A percentile compares a stretch with the other conserved stretches of the same genome.
phyloP scores from a whole-genome alignment of 768 basidiomycete genomes.

The Polyporus arcularius region DNA sequence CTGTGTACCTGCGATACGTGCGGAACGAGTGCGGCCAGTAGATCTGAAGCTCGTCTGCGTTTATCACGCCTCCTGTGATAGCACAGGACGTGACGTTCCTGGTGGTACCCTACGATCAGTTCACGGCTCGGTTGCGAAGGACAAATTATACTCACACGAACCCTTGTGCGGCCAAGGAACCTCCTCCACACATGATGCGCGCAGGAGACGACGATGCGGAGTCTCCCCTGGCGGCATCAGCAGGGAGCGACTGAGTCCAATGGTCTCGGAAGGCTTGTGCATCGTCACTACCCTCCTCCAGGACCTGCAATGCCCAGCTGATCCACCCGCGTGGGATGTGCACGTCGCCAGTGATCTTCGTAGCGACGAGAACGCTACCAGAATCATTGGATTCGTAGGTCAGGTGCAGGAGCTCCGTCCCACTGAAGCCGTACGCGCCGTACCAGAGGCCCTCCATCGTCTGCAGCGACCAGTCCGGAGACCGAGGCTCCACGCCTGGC shows the following conservation, averaged over 20 bases:
- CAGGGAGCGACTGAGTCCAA: neutral
- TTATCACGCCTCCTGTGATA: constrained; percentile 10
- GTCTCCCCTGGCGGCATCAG: neutral
- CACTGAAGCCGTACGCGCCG: constrained; percentile 16
- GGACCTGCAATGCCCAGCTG: constrained; percentile 14
- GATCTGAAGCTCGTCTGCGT: constrained; percentile 17
- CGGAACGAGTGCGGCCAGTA: constrained; percentile 18
- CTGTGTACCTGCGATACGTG: constrained; percentile 15
- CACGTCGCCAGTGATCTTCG: constrained; percentile 23
- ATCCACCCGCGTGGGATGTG: constrained; percentile 21
- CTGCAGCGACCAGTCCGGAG: constrained; percentile 4
- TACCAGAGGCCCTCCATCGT: constrained; percentile 20
- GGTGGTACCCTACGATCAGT: neutral
- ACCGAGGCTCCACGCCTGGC: constrained; percentile 5
- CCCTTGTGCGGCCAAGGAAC: neutral
- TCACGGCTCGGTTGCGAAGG: neutral
- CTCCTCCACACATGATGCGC: neutral
- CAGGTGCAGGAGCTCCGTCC: constrained; percentile 18
- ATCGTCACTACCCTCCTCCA: neutral
- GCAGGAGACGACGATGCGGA: neutral
- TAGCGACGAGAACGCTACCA: constrained; percentile 4
- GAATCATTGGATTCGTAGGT: neutral
- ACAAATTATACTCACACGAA: constrained; percentile 12
- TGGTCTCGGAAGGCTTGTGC: neutral
- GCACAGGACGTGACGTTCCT: neutral